Evolutionary conservation across 768 basidiomycete species (phyloP), one percentile per base, ranked within the genome.

Genomic region (Lyophyllum shimeji): DNA sequence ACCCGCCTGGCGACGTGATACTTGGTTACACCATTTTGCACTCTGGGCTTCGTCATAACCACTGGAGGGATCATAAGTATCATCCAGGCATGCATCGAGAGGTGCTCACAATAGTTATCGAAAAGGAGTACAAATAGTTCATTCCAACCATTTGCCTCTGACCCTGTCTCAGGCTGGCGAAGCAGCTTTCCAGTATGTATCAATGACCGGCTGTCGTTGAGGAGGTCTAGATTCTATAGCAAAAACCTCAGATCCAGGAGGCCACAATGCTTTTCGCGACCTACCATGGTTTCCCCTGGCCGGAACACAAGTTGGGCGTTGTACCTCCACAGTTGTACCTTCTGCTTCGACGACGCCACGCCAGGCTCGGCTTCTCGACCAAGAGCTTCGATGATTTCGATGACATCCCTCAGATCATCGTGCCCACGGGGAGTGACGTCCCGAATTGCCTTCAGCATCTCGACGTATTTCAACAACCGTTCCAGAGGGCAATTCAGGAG

Each of bases 401-500:
- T 82, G n/a, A 96, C 89, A 24, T 84, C 82, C 25, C 83, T 81
- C 2, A 82, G 79, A 67, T 97, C 95, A 50, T 92, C 89, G 61
- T 96, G 89, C 4, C 80, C 82, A 4, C 78, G 71, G 0, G 86
- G 83, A 0, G 93, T 85, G 57, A 87, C 85, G n/a, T 94, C 89
- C 50, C 89, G 71, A 59, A 98, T 89, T 33, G 80, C 77, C 60
- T 87, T 87, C 54, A 98, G 72, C 39, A 97, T 77, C 0, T 96
- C 77, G 57, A 92, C 87, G 68, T 98, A 98, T 40, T 94, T 87
- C 42, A 93, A 76, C 37, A 97, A 73, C 20, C 95, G 87, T 53
- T 92, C 89, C 49, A 96, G 93, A 2, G 96, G 93, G 46, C 94
- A 84, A 60, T 93, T 87, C 64, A 96, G 87, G 72, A 98, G 98